Evolutionary conservation across 23 red algal genomes (phyloP), one percentile per base, ranked within the genome.

Genomic region (Gracilariopsis chorda): DNA sequence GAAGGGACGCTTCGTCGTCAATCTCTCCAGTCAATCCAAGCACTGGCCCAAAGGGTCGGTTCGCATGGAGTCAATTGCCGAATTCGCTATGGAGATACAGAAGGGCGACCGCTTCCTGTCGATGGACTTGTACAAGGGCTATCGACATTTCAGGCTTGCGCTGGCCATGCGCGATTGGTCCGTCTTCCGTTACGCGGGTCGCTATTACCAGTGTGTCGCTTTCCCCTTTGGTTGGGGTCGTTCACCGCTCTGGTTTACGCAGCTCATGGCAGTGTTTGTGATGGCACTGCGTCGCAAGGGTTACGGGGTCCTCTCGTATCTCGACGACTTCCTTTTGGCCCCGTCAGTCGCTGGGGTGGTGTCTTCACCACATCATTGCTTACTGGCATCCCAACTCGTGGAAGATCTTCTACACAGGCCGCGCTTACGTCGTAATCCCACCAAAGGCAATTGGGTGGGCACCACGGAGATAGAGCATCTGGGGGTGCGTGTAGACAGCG

Each of bases 1-100:
- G 25, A 82, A 82, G 48, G 77, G 77, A 29, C 20, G 77, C 24
- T 82, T 82, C 33, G 48, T 82, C 2, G 77, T 82, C 6, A 82
- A 82, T 28, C 32, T 82, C 19, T 10, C 9, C 19, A 3, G 55
- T 3, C 63, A 69, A 19, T 69, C 63, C 1, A 69, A 69, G 63
- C 63, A 69, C 14, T 69, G 34, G 33, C 36, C 36, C 34, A 41
- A 41, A 3, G 34, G 63, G 1, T 69, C 63, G 1, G 10, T 69
- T 17, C 63, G 34, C 1, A 69, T 69, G 63, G 63, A 69, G 5
- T 69, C 63, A 41, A 1, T 69, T 1, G 29, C 42, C 46, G 55
- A 65, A 1, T 36, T 32, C 17, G 41, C 19, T 17, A 47, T 64
- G 77, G 77, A 82, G 10, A 25, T 82, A 30, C 6, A 82, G 77